Conservation (phyloP, 345 rosid species). For the Physaria fendleri region DNA sequence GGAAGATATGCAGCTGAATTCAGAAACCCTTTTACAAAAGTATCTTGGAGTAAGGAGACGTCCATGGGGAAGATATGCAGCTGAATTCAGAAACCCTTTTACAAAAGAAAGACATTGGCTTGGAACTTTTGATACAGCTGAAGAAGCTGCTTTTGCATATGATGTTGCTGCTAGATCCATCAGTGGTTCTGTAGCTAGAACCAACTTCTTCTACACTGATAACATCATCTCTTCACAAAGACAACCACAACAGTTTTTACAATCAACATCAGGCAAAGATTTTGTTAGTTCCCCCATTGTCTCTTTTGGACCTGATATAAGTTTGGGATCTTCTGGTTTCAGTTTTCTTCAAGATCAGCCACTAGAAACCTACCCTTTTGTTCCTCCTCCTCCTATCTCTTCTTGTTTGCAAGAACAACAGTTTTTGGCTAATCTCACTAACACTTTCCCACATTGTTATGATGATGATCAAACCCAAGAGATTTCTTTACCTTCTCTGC, state of each 20-base stretch:
- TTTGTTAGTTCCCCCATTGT: not conserved
- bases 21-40: constrained; percentile 71
- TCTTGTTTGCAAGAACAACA: constrained; percentile 13
- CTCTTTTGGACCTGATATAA: constrained; percentile 10
- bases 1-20: constrained; percentile 85
- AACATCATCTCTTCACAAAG: constrained; percentile 36
- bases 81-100: constrained; percentile 75
- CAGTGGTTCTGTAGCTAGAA: constrained; percentile 60
- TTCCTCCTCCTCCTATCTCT: not conserved
- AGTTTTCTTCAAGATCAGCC: constrained; percentile 17
- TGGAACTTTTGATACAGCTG: constrained; percentile 79
- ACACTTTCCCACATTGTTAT: constrained; percentile 12
- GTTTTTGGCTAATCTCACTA: not conserved
- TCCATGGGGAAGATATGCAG: constrained; percentile 88
- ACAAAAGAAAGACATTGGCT: constrained; percentile 85
- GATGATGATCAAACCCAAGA: not conserved
- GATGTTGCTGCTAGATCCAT: constrained; percentile 68
- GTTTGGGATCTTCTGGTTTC: constrained; percentile 12
- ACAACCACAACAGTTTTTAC: constrained; percentile 29
- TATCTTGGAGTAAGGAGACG: constrained; percentile 68
- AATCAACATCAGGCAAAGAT: constrained; percentile 32
- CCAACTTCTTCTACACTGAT: constrained; percentile 68
- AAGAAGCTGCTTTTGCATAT: constrained; percentile 72
- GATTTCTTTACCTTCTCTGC: constrained; percentile 14
- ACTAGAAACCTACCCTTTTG: not conserved